Conservation (phyloP, 2,329 filamentous ascomycete species). For the Xylariaceae sp. region DNA sequence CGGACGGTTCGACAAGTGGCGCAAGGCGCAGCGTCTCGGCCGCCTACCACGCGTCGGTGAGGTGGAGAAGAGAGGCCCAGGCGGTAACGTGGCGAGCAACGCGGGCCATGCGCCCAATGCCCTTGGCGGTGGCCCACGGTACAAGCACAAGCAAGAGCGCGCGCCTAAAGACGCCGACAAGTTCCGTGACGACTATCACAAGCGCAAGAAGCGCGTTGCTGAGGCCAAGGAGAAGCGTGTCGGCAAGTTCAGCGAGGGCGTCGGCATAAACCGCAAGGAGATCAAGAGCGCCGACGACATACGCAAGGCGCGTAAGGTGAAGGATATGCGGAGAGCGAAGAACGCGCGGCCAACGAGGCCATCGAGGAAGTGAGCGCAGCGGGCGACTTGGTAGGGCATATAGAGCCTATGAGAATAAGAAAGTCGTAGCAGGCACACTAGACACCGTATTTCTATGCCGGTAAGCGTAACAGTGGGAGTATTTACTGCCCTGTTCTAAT, state of each 20-base stretch:
- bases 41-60: constrained; percentile 80
- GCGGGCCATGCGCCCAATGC: constrained; percentile 14
- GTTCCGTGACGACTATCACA: constrained; percentile 84
- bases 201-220: constrained; percentile 82
- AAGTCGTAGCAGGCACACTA: too few relatives aligned
- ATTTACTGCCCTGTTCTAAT: too few relatives aligned
- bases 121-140: constrained; percentile 43
- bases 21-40: constrained; percentile 75
- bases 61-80: constrained; percentile 51
- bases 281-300: constrained; percentile 81
- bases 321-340: constrained; percentile 77
- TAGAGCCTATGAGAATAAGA: background rate
- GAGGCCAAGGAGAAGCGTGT: constrained; percentile 83
- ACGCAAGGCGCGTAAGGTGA: constrained; percentile 71
- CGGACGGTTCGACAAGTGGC: constrained; percentile 91
- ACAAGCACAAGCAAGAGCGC: constrained; percentile 81
- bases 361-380: constrained; percentile 47
- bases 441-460: too few relatives aligned
- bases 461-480: too few relatives aligned
- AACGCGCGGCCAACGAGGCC: constrained; percentile 77
- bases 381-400: too few relatives aligned
- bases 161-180: constrained; percentile 93
- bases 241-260: constrained; percentile 68
- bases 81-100: constrained; percentile 17
- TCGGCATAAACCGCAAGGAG: constrained; percentile 61